Conservation (phyloP, 495 filamentous ascomycete species). For the Haplographium delicatum region DNA sequence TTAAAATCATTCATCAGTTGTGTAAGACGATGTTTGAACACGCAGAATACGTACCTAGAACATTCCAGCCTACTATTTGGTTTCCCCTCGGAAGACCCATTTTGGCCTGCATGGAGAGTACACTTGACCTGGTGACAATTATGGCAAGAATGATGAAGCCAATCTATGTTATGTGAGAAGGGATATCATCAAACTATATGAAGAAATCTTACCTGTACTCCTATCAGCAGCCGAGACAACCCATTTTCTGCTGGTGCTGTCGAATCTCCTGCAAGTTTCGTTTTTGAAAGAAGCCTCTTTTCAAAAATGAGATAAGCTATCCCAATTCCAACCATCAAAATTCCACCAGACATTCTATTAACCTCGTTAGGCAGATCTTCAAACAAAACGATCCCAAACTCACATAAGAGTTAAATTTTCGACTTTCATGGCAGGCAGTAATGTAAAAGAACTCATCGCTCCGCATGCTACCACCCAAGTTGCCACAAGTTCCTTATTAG, state of each 20-base stretch:
- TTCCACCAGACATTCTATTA: slow-evolving; percentile 65
- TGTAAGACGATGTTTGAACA: not conserved
- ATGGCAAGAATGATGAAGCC: slow-evolving; percentile 83
- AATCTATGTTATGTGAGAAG: slow-evolving; percentile 35
- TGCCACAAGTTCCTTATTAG: slow-evolving; percentile 55
- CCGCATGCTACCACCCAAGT: slow-evolving; percentile 75
- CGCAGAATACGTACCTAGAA: slow-evolving; percentile 57
- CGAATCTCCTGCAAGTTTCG: slow-evolving; percentile 17
- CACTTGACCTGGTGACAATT: slow-evolving; percentile 78
- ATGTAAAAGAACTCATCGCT: slow-evolving; percentile 85
- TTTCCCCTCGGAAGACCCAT: slow-evolving; percentile 85
- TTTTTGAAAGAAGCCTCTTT: slow-evolving; percentile 52
- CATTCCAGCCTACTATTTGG: slow-evolving; percentile 79
- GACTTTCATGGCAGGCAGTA: slow-evolving; percentile 79
- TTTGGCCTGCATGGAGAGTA: slow-evolving; percentile 76
- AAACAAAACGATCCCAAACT: slow-evolving; percentile 29
- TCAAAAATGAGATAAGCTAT: slow-evolving; percentile 79
- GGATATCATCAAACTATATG: not conserved
- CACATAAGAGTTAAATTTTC: slow-evolving; percentile 78
- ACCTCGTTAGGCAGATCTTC: not conserved
- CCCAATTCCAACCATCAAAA: slow-evolving; percentile 74
- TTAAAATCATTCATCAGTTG: too few species aligned
- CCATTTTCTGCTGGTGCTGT: slow-evolving; percentile 14
- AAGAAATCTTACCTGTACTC: slow-evolving; percentile 23
- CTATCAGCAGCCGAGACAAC: slow-evolving; percentile 24